Evolutionary conservation across 2,329 filamentous ascomycete genomes (phyloP), one percentile per base, ranked within the genome.

Genomic region (Clonostachys solani): DNA sequence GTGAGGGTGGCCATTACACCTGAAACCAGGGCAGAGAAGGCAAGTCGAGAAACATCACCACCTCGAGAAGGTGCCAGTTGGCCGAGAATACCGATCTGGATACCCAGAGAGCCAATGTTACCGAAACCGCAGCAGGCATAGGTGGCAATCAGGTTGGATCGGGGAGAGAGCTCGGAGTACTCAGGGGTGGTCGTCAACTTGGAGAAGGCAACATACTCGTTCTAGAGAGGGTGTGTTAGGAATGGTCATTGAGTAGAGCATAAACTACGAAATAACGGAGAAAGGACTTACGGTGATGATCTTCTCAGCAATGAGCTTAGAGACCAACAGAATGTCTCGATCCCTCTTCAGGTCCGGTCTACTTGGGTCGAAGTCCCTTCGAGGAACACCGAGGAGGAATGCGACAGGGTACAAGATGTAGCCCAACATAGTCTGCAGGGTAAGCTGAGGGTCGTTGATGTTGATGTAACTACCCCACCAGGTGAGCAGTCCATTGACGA

Each of bases 81-180:
- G 5, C 86, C 81, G 45, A 95, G 77, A 49, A 95, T 89, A 72
- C 90, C 90, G 51, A 95, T 94, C 68, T 95, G 90, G 47, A 90
- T 92, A 62, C 90, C 90, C 43, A 95, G 78, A 33, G 89, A 92
- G 46, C 87, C 87, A 56, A 95, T 86, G 72, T 95, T 95, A 52
- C 89, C 91, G 63, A 90, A 90, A 23, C 82, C 82, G 67, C 89
- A 95, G 54, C 92, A 79, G 17, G 88, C 87, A 61, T 95, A 95
- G 44, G 89, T 95, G 42, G 86, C 88, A 60, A 95, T 95, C 54
- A 95, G 78, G 42, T 77, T 77, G 19, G 89, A 89, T 46, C 90
- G 88, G 15, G 80, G 71, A 33, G 81, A 83, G 51, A 95, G 75
- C 46, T 62, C 53, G 46, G 67, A 66, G 63, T 87, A 91, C 9